Conservation (phyloP, 305 asterid genomes). For the Solanum hybrid region DNA sequence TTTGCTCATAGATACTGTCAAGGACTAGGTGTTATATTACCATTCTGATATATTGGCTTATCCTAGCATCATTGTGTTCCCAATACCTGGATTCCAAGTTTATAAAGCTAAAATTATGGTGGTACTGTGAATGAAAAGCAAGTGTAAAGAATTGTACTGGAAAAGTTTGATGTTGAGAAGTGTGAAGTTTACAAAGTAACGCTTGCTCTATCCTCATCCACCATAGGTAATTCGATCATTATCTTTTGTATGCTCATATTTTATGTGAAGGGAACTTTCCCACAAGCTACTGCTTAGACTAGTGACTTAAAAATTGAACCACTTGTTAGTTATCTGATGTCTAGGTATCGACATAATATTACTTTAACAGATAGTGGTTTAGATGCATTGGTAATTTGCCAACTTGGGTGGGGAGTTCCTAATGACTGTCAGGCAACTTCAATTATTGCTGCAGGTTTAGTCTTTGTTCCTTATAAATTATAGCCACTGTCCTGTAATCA, state of each 20-base stretch:
- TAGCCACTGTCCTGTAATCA: background rate
- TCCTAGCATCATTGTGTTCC: background rate
- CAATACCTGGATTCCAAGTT: background rate
- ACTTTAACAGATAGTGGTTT: background rate
- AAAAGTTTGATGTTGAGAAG: background rate
- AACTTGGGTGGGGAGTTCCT: background rate
- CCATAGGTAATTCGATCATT: background rate
- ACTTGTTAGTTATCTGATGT: background rate
- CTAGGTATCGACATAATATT: background rate
- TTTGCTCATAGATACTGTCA: background rate
- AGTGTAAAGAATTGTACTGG: background rate
- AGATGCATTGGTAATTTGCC: background rate
- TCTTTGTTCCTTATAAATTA: background rate
- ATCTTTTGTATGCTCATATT: background rate
- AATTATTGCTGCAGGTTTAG: background rate
- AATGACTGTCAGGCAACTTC: background rate
- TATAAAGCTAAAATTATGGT: background rate
- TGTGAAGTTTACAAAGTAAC: background rate
- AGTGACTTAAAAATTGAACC: background rate
- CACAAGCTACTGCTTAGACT: background rate
- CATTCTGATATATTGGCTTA: background rate
- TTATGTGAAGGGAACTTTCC: background rate
- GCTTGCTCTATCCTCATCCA: background rate
- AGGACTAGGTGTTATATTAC: background rate
- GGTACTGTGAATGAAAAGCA: background rate